Evolutionary conservation across 148 eudicot species (phyloP).

Genomic region (Vaccinium myrtillus): DNA sequence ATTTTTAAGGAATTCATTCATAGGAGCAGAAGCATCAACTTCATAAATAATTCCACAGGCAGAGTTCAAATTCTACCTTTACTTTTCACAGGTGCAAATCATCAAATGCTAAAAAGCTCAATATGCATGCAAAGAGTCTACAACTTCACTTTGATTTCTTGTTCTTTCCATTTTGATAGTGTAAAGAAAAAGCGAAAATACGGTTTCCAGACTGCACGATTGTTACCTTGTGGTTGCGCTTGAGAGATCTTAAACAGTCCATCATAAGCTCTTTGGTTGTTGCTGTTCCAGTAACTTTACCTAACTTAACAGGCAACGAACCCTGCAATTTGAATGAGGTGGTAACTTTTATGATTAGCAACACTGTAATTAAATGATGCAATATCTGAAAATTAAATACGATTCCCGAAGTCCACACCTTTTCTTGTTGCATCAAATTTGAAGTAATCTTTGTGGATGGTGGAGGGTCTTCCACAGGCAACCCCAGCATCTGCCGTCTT

Average conservation of each 20-base stretch:
- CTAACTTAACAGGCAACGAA: slow-evolving; percentile 23
- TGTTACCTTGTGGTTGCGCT: slow-evolving; percentile 62
- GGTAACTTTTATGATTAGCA: neutral
- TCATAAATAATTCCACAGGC: neutral
- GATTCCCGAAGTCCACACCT: slow-evolving; percentile 19
- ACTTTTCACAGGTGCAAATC: neutral
- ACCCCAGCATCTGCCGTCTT: slow-evolving; percentile 51
- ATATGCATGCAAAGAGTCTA: neutral
- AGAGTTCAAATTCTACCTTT: neutral
- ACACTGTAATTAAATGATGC: neutral
- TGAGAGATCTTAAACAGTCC: slow-evolving; percentile 68
- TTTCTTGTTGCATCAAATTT: slow-evolving; percentile 23
- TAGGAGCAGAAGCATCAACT: neutral
- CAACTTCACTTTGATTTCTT: no score
- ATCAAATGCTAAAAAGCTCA: neutral
- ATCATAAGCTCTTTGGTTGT: slow-evolving; percentile 48
- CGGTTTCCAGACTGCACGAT: neutral
- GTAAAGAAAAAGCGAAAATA: slow-evolving; percentile 1
- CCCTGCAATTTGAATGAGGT: slow-evolving; percentile 19
- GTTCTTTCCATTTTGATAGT: neutral
- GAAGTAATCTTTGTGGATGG: slow-evolving; percentile 24
- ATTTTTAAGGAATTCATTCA: neutral
- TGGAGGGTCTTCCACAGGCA: slow-evolving; percentile 27
- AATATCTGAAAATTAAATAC: neutral
- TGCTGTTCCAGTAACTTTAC: slow-evolving; percentile 17